Percentiles rank a stretch among this genome's conserved stretches.
phyloP scores from a whole-genome alignment of 805 yeast species.

The Torulaspora maleeae region DNA sequence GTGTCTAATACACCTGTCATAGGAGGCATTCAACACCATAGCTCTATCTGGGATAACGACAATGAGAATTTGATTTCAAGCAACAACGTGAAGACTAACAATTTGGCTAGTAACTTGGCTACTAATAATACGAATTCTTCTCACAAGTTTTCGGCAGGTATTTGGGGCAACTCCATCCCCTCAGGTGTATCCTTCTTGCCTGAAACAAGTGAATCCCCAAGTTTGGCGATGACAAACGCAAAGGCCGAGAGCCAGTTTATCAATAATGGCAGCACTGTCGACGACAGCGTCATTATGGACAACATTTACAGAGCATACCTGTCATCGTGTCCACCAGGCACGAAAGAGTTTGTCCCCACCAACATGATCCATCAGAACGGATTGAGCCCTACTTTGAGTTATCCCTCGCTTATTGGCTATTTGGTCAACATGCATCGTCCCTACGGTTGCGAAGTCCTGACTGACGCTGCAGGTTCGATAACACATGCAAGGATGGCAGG shows the following conservation, averaged over 20 bases:
- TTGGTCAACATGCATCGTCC: slow-evolving; percentile 20
- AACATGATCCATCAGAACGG: slow-evolving; percentile 24
- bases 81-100: background rate
- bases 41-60: slow-evolving; percentile 31
- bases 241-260: background rate
- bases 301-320: slow-evolving; percentile 17
- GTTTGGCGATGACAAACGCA: background rate
- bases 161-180: slow-evolving; percentile 10
- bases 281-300: slow-evolving; percentile 12
- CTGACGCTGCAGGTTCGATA: slow-evolving; percentile 20
- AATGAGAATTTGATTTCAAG: background rate
- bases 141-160: slow-evolving; percentile 7
- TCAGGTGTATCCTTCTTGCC: slow-evolving; percentile 9
- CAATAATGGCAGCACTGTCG: background rate
- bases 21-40: slow-evolving; percentile 5
- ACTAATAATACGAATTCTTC: slow-evolving; percentile 1
- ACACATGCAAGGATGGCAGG: slow-evolving; percentile 25
- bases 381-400: slow-evolving; percentile 15
- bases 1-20: background rate
- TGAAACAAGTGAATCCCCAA: slow-evolving; percentile 1
- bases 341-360: slow-evolving; percentile 22
- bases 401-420: slow-evolving; percentile 21
- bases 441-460: slow-evolving; percentile 23
- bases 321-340: slow-evolving; percentile 10
- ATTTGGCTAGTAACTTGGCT: background rate